Evolutionary conservation across 371 early-diverging fungal species (phyloP), one percentile per base, ranked within the genome.

Genomic region (Circinella minor): DNA sequence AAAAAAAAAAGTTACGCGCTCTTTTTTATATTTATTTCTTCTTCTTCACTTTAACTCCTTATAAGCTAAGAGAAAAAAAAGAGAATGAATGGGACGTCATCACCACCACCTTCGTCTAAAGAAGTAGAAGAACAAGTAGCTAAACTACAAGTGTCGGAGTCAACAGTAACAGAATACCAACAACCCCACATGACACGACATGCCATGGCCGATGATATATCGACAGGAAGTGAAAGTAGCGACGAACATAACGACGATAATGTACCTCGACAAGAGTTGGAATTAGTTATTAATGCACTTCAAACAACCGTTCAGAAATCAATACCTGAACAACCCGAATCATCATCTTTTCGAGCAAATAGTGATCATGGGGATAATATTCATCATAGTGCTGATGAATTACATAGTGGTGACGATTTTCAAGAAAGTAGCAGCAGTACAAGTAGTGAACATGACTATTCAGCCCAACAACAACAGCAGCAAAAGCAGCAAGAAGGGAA

Each of bases 201-300:
- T 47, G 68, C 38, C 69, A 63, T 69, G 17, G 46, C 71, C 6
- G 71, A 71, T 63, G 63, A 71, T 55, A 61, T 59, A 46, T 67
- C 67, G 9, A 71, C 71, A 3, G 67, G 67, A 10, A 71, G 71
- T 36, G 71, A 71, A 10, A 63, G 62, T 13, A 71, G 71, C 47
- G 66, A 71, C 5, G 71, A 71, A 9, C 36, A 54, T 27, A 54
- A 61, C 27, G 55, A 54, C 5, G 57, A 62, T 4, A 63, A 37
- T 13, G 36, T 62, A 20, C 55, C 67, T 51, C 67, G 63, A n/a
- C 70, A 63, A 48, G 74, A 73, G n/a, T 67, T 73, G 20, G 68
- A 66, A 20, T 38, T 73, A 43, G 74, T 73, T 34, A 73, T 73
- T 51, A 61, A 20, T 62, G 74, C 74, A 6, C 63, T 73, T 3